Evolutionary conservation across 2,329 filamentous ascomycete genomes (phyloP).

Genomic region (Cercospora beticola): DNA sequence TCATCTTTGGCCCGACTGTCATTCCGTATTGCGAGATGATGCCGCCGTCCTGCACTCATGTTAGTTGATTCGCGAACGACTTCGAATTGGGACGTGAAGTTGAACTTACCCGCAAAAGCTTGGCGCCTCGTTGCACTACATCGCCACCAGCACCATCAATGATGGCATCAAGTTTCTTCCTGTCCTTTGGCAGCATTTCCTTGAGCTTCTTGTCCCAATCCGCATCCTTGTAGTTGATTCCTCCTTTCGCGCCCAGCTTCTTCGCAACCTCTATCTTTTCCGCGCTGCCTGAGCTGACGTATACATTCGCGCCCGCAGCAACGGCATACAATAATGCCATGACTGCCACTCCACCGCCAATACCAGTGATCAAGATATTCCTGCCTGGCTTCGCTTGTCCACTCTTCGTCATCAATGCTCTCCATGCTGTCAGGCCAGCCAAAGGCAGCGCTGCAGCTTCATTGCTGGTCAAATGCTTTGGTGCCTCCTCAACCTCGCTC

Average conservation of each 20-base stretch:
- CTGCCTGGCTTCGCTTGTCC: slow-evolving; percentile 61
- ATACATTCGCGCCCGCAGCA: slow-evolving; percentile 73
- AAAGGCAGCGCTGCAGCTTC: slow-evolving; percentile 84
- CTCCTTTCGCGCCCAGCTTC: slow-evolving; percentile 72
- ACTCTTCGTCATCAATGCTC: slow-evolving; percentile 78
- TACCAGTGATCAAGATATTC: slow-evolving; percentile 84
- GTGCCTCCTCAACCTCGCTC: slow-evolving; percentile 72
- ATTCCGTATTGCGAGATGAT: slow-evolving; percentile 88
- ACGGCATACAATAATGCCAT: slow-evolving; percentile 77
- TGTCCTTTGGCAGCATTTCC: slow-evolving; percentile 60
- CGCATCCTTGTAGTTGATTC: slow-evolving; percentile 76
- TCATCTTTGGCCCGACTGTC: slow-evolving; percentile 82
- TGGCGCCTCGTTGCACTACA: slow-evolving; percentile 67
- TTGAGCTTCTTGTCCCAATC: slow-evolving; percentile 78
- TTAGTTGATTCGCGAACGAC: background rate
- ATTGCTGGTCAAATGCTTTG: slow-evolving; percentile 66
- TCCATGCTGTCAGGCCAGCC: slow-evolving; percentile 83
- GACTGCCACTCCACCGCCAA: slow-evolving; percentile 88
- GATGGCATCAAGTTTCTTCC: slow-evolving; percentile 74
- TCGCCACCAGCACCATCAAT: slow-evolving; percentile 90
- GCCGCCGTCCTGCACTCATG: slow-evolving; percentile 60
- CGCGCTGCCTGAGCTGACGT: slow-evolving; percentile 71
- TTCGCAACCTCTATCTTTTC: slow-evolving; percentile 74
- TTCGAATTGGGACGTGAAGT: background rate
- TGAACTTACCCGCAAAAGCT: slow-evolving; percentile 62